These are phyloP conservation scores for Suillus paluster DNA, from an alignment of 768 basidiomycete species.

Conservation along the genomic window DNA sequence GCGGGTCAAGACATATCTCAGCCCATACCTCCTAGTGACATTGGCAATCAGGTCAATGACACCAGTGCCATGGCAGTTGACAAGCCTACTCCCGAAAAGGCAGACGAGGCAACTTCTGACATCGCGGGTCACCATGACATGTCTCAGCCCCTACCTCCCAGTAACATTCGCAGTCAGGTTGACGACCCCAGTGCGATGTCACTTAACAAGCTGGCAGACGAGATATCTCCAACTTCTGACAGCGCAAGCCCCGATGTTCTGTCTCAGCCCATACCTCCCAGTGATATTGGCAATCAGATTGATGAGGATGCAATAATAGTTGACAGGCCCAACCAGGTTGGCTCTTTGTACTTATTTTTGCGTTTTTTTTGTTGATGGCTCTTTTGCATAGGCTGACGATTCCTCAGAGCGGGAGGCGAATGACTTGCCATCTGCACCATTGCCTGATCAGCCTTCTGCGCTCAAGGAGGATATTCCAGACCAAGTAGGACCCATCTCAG, in stretches of 20 bases:
- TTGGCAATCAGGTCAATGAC: constrained; percentile 10
- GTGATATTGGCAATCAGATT: constrained; percentile 4
- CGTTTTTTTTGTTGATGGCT: neutral
- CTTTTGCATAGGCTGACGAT: neutral
- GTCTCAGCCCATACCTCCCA: neutral
- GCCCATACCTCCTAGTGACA: neutral
- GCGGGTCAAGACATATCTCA: neutral
- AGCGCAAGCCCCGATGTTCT: neutral
- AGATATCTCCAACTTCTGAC: neutral
- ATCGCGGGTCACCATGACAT: neutral
- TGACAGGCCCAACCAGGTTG: constrained; percentile 26
- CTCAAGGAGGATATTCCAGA: neutral
- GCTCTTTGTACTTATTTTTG: neutral
- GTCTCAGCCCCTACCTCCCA: neutral
- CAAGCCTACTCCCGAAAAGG: neutral
- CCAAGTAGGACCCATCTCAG: neutral
- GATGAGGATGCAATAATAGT: constrained; percentile 18
- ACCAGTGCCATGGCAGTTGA: constrained; percentile 22
- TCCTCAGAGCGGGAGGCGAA: neutral
- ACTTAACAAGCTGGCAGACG: neutral
- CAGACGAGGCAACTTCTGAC: neutral
- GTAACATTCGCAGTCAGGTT: constrained; percentile 5
- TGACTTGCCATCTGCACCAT: neutral
- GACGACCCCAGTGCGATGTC: neutral
- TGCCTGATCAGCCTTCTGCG: neutral